Conservation (phyloP, 345 rosid species). For the Dovyalis caffra region DNA sequence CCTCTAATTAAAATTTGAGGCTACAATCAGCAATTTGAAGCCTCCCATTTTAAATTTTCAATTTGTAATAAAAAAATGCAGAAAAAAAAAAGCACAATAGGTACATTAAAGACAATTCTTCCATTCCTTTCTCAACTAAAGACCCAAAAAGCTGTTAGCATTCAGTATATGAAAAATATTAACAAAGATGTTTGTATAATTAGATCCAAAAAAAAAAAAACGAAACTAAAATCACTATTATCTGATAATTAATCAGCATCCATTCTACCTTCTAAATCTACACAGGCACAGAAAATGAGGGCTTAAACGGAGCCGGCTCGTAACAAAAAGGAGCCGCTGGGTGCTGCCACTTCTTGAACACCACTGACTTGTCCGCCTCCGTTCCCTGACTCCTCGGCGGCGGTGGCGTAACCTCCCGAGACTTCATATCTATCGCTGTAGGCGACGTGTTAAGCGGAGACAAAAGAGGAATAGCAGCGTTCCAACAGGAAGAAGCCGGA, state of each 20-base stretch:
- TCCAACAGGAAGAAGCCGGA: constrained; percentile 49
- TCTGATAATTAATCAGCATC: neutral
- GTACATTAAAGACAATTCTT: too few species aligned
- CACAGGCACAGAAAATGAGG: constrained; percentile 57
- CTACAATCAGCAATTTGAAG: too few species aligned
- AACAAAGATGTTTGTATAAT: neutral
- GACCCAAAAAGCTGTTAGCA: too few species aligned
- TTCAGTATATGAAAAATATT: neutral
- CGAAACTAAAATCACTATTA: neutral
- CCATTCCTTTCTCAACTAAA: too few species aligned
- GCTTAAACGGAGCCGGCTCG: constrained; percentile 45
- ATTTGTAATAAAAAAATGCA: neutral
- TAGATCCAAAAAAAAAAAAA: neutral
- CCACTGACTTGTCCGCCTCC: constrained; percentile 39
- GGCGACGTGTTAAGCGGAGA: constrained; percentile 78
- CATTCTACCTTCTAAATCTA: constrained; percentile 18
- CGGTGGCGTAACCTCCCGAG: constrained; percentile 21
- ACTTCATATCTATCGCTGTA: constrained; percentile 29
- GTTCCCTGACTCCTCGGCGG: constrained; percentile 11
- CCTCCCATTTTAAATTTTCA: too few species aligned
- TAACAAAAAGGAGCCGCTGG: constrained; percentile 81
- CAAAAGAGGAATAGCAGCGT: constrained; percentile 86
- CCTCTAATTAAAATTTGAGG: too few species aligned
- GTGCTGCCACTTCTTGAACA: constrained; percentile 85
- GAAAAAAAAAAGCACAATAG: too few species aligned